These are phyloP conservation scores for Jasminum sambac DNA, from an alignment of 257 asterid genomes.

Conservation along the genomic window DNA sequence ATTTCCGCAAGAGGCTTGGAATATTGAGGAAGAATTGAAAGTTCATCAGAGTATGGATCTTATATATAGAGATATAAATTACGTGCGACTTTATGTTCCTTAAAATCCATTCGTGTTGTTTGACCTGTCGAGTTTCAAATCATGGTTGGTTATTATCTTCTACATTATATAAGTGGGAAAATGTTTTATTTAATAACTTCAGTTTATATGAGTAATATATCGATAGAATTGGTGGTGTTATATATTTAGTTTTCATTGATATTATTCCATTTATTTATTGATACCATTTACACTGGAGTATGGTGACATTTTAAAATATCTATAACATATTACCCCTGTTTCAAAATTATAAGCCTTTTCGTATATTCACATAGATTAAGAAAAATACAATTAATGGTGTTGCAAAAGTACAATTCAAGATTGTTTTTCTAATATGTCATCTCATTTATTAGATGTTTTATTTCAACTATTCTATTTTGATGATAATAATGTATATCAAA, in stretches of 20 bases:
- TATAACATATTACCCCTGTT: no score
- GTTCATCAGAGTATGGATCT: conserved; percentile 8
- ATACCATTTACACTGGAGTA: no score
- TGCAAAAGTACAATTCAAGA: no score
- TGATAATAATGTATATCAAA: no score
- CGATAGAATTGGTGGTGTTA: background rate
- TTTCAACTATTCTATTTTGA: no score
- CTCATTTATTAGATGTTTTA: no score
- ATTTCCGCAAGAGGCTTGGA: conserved; percentile 81
- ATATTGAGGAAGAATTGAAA: conserved; percentile 46
- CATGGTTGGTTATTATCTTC: conserved; percentile 10
- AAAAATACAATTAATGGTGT: no score
- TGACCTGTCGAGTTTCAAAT: conserved; percentile 28
- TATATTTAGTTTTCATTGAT: background rate
- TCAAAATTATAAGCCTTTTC: no score
- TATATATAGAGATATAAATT: conserved; percentile 26
- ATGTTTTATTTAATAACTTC: conserved; percentile 17
- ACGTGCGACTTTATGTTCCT: conserved; percentile 12
- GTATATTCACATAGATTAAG: no score
- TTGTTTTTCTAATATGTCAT: no score
- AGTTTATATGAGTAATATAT: conserved; percentile 11
- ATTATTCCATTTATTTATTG: no score
- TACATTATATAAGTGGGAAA: conserved; percentile 9
- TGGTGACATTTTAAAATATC: no score
- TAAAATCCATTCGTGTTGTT: conserved; percentile 10